phyloP scores from a whole-genome alignment of 768 basidiomycete species.

The Boletus tylopilopsis region DNA sequence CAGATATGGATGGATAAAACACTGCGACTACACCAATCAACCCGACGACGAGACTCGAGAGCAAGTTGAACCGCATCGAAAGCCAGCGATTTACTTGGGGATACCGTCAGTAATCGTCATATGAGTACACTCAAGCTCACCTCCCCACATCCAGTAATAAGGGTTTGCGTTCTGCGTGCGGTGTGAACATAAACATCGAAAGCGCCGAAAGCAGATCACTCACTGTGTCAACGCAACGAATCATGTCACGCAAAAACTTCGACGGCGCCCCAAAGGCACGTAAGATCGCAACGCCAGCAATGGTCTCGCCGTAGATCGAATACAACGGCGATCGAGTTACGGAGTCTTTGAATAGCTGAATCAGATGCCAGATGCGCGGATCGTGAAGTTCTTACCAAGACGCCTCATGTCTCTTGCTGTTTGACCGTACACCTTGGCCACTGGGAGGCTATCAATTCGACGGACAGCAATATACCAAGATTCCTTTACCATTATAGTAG shows the following conservation, averaged over 20 bases:
- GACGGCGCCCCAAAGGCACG: slow-evolving; percentile 88
- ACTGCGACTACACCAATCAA: slow-evolving; percentile 66
- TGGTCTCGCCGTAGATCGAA: slow-evolving; percentile 47
- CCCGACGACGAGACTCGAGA: slow-evolving; percentile 72
- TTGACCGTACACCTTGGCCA: slow-evolving; percentile 65
- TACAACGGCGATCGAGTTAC: slow-evolving; percentile 47
- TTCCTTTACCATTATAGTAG: slow-evolving; percentile 65
- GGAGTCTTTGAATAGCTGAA: slow-evolving; percentile 32
- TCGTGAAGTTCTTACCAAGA: slow-evolving; percentile 44
- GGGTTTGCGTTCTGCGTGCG: slow-evolving; percentile 54
- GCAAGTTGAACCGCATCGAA: slow-evolving; percentile 79
- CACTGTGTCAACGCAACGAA: slow-evolving; percentile 77
- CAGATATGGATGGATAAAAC: slow-evolving; percentile 65
- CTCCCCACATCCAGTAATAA: slow-evolving; percentile 91
- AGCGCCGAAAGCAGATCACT: slow-evolving; percentile 20
- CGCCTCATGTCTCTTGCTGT: slow-evolving; percentile 85
- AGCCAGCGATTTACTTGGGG: slow-evolving; percentile 83
- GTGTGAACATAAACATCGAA: slow-evolving; percentile 1
- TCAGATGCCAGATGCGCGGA: background rate
- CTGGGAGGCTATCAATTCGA: slow-evolving; percentile 18
- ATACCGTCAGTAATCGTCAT: slow-evolving; percentile 7
- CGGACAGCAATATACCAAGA: background rate
- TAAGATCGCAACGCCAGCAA: slow-evolving; percentile 51
- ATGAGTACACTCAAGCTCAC: slow-evolving; percentile 32
- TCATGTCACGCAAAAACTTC: slow-evolving; percentile 82